Evolutionary conservation across 2,329 filamentous ascomycete genomes (phyloP), one percentile per base, ranked within the genome.

Genomic region (Xylaria sp.): DNA sequence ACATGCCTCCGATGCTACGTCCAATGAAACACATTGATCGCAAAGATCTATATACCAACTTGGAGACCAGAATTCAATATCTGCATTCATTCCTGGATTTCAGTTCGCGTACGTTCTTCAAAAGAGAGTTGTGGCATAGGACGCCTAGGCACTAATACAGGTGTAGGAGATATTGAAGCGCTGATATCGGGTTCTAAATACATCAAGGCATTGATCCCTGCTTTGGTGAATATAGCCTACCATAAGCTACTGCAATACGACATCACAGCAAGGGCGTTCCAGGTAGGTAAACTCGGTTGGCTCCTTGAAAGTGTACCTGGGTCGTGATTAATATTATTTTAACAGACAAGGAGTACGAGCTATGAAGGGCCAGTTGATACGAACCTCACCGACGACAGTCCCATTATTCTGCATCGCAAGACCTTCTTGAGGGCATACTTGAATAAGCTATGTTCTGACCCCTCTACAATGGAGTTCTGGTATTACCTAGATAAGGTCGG

Each of bases 201-300:
- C 81, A 91, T 94, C 82, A 92, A 91, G 76, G 89, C 90, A n/a
- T 87, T 95, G 39, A 94, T 95, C 72, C 93, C 93, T 0, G 90
- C 92, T 55, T 87, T 96, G 25, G 92, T 95, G 76, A 94, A 94
- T 80, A 92, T 94, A 69, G 91, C 95, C 41, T 96, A 95, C 83
- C 90, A 90, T 77, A 95, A 95, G 78, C 86, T 96, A 0, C 84
- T 95, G 12, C 88, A 90, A 76, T 93, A 92, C 80, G 93, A 95
- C 78, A 93, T 95, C 79, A 96, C 93, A 3, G 92, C 93, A 1
- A 88, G 91, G 63, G 91, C 92, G 15, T 94, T 95, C 78, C 86
- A 58, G 5, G 56, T 58, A 23, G 46, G 56, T 48, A 6, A 32
- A 46, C 7, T 58, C 56, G 34, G 20, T 58, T 46, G 39, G 10